Evolutionary conservation across 1,284 basidiomycete species (phyloP).

Genomic region (Pyrrhoderma noxium): DNA sequence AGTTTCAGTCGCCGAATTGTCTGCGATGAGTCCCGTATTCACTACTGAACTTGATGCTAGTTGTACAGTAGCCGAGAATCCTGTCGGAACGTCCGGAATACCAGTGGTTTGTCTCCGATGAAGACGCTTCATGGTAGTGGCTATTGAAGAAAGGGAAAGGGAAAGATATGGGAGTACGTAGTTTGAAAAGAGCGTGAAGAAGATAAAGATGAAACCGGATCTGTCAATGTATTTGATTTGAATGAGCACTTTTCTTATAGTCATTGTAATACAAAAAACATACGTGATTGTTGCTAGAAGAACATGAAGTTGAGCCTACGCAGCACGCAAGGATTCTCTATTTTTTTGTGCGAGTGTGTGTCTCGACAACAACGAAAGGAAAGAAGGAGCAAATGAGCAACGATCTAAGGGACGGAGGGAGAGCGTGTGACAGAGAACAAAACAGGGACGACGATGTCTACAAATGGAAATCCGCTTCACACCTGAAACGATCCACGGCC

Average conservation of each 20-base stretch:
- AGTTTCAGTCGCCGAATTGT: neutral
- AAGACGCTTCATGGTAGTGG: slow-evolving; percentile 3
- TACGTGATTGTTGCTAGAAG: neutral
- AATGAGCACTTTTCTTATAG: neutral
- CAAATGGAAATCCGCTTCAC: neutral
- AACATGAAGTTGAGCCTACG: neutral
- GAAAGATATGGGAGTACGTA: neutral
- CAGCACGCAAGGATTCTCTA: neutral
- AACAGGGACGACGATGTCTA: neutral
- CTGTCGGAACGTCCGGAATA: slow-evolving; percentile 3
- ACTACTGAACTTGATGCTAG: neutral
- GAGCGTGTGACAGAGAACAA: no score
- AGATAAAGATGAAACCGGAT: neutral
- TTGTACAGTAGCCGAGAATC: neutral
- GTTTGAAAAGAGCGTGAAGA: neutral
- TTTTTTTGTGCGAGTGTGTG: neutral
- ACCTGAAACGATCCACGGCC: no score
- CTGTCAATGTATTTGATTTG: neutral
- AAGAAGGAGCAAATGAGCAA: neutral
- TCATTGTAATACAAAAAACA: neutral
- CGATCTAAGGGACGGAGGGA: neutral
- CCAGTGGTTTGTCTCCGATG: neutral
- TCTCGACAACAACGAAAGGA: neutral
- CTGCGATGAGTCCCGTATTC: neutral
- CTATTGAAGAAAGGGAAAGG: neutral